Percentiles rank a stretch among this genome's conserved stretches.
Conservation (phyloP, 352 stramenopile species). For the Thraustochytrium striatum region DNA sequence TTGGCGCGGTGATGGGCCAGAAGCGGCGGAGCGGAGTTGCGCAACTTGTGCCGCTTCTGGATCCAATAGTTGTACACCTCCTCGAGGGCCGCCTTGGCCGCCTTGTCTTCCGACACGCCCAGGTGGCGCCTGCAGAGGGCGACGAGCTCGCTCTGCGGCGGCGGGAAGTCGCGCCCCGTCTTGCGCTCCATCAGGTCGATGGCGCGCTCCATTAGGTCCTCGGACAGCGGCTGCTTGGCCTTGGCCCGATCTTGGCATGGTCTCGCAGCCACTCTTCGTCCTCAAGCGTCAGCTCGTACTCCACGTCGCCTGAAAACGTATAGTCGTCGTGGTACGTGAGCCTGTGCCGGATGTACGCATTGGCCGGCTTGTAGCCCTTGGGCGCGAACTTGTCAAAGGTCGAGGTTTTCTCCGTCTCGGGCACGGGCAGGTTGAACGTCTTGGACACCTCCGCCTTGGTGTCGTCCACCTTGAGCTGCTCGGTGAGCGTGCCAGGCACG, state of each 20-base stretch:
- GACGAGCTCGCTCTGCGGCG: background rate
- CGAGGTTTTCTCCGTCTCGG: background rate
- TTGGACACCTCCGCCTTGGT: background rate
- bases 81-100: constrained; percentile 43
- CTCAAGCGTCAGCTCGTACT: constrained; percentile 53
- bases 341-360: constrained; percentile 31
- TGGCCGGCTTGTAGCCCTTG: background rate
- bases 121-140: background rate
- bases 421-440: constrained; percentile 22
- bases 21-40: constrained; percentile 87
- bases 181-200: constrained; percentile 52
- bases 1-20: constrained; percentile 89
- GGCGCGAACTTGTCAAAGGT: constrained; percentile 28
- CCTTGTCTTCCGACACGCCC: constrained; percentile 13
- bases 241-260: constrained; percentile 49
- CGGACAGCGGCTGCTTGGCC: constrained; percentile 7
- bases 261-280: constrained; percentile 52
- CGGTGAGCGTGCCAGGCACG: constrained; percentile 24
- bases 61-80: constrained; percentile 94
- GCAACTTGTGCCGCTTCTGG: constrained; percentile 80
- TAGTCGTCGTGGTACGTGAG: constrained; percentile 7
- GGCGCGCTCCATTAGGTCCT: constrained; percentile 51
- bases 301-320: constrained; percentile 9
- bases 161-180: constrained; percentile 23
- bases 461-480: constrained; percentile 35